A percentile compares a stretch with the other conserved stretches of the same genome.
Evolutionary conservation across 2,329 filamentous ascomycete species (phyloP).

Genomic region (Aspergillus sp.): DNA sequence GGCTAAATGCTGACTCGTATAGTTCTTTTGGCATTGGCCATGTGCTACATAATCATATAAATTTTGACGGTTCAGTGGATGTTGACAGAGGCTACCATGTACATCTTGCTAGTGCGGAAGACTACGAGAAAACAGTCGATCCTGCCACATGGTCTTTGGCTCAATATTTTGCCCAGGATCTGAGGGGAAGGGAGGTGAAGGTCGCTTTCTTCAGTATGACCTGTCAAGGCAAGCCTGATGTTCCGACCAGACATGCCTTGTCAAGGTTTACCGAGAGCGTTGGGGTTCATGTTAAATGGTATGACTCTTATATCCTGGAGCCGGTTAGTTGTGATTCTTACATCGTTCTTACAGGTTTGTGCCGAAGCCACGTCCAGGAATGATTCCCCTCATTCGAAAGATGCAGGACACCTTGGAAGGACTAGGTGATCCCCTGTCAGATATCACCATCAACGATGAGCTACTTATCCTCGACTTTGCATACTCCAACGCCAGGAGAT

Average conservation of each 20-base stretch:
- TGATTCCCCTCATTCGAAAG: conserved; percentile 79
- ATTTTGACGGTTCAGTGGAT: conserved; percentile 65
- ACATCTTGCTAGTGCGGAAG: conserved; percentile 55
- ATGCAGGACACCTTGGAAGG: conserved; percentile 84
- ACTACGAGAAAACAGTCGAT: conserved; percentile 62
- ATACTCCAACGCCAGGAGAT: conserved; percentile 67
- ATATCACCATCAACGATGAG: conserved; percentile 63
- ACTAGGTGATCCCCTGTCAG: conserved; percentile 63
- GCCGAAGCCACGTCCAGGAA: conserved; percentile 71
- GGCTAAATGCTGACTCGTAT: conserved; percentile 1
- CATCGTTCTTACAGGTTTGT: conserved; percentile 53
- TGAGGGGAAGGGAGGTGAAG: conserved; percentile 63
- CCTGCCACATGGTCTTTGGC: conserved; percentile 63
- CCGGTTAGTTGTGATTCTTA: neutral
- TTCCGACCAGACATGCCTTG: conserved; percentile 73
- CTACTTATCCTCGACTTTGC: conserved; percentile 67
- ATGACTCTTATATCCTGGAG: conserved; percentile 35
- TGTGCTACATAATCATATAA: conserved; percentile 63
- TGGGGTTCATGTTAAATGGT: conserved; percentile 71
- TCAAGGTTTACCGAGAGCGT: conserved; percentile 67
- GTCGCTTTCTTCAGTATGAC: conserved; percentile 76
- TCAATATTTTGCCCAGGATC: conserved; percentile 60
- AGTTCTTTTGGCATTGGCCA: conserved; percentile 71
- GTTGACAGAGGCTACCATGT: conserved; percentile 66
- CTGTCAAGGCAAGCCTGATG: conserved; percentile 73